Base-by-base conservation (phyloP, 805 yeast species). In the Alloascoidea hylecoeti region DNA sequence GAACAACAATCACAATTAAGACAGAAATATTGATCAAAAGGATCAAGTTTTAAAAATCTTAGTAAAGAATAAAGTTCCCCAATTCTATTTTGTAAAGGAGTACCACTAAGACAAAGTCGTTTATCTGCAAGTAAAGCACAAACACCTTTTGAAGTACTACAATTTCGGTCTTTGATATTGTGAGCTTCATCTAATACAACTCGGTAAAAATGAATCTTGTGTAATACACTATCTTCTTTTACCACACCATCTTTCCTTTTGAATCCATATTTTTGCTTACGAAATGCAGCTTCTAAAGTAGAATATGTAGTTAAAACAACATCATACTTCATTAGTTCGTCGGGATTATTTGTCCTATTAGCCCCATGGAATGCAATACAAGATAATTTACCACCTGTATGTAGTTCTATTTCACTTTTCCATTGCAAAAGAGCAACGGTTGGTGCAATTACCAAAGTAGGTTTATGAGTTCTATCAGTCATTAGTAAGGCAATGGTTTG, bases 361-460 rank as follows among this genome's bases (percentile, higher is more conserved):
- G 92, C 79, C 5, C 97, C 98, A 58, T 92, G 96, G 53, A 68
- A 92, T 2, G 89, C 58, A 14, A 74, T 72, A 3, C 79, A 84
- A 42, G 67, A 73, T 45, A 92, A 59, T 15, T 63, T 61, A 4
- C 79, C 83, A 23, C 72, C 74, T 0, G 97, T 79, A 54, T 92
- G 96, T 37, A 70, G 72, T 42, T 76, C 83, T 38, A 92, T 92
- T 58, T 92, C 99, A 49, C 79, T 75, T 51, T 78, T 82, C 99
- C 99, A 92, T 55, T 92, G 99, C 81, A 92, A 83, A 35, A 92
- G 61, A 0, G 97, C 97, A n/a, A 92, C 98, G 0, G 98, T 89
- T 0, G 99, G 99, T 0, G 96, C 97, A 15, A 92, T 81, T 3
- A 92, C 97, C 43, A 92, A 60, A 46, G 78, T 83, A 6, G 50